Percentiles rank a stretch among this genome's conserved stretches.
Evolutionary conservation across 2,329 filamentous ascomycete genomes (phyloP).

Genomic region (Mycosphaerella sp.): DNA sequence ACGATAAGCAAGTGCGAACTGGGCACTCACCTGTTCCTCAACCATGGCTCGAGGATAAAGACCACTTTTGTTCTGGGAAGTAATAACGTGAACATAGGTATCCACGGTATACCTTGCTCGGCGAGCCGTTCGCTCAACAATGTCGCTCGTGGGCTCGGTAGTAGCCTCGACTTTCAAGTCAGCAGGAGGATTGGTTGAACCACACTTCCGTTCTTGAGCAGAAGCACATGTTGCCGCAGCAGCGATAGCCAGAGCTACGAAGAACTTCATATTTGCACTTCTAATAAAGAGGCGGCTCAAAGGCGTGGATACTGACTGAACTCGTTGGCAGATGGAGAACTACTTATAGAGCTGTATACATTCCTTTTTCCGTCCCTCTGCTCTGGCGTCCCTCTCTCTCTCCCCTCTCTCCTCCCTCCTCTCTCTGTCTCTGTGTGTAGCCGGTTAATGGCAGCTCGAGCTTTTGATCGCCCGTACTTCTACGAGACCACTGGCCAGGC

Average conservation of each 20-base stretch:
- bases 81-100: constrained; percentile 39
- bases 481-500: neutral
- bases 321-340: neutral
- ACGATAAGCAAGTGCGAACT: too few species aligned
- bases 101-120: constrained; percentile 10
- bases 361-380: neutral
- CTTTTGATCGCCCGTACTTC: neutral
- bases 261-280: constrained; percentile 3
- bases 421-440: neutral
- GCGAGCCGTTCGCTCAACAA: neutral
- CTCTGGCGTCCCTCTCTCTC: too few species aligned
- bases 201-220: constrained; percentile 5
- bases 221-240: constrained; percentile 6
- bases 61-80: constrained; percentile 29
- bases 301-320: neutral
- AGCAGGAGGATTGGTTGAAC: constrained; percentile 3
- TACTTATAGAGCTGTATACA: neutral
- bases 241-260: constrained; percentile 2
- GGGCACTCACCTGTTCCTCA: constrained; percentile 2
- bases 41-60: constrained; percentile 36
- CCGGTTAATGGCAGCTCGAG: neutral
- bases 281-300: neutral
- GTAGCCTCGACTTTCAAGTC: constrained; percentile 1
- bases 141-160: neutral
- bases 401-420: neutral